These are phyloP conservation scores for Mycotypha africana DNA, from an alignment of 371 early-diverging fungal species.

Conservation along the genomic window DNA sequence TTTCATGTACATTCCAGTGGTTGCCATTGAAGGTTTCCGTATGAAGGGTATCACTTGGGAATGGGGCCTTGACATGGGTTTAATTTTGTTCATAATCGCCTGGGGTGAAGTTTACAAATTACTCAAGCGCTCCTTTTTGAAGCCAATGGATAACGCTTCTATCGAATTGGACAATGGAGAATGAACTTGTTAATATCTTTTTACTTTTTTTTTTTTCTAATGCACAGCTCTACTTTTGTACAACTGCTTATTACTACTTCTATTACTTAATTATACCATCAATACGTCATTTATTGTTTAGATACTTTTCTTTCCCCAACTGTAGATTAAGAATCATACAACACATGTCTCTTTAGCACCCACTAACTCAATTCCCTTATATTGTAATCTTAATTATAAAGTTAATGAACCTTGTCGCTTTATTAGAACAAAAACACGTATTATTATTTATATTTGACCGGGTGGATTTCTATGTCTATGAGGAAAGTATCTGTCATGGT, in stretches of 20 bases:
- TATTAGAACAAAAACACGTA: no score
- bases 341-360: no score
- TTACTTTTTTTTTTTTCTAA: not conserved
- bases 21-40: slow-evolving; percentile 63
- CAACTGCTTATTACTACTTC: no score
- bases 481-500: not conserved
- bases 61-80: slow-evolving; percentile 62
- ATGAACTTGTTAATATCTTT: not conserved
- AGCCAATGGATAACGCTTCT: slow-evolving; percentile 19
- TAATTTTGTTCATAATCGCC: slow-evolving; percentile 44
- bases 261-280: no score
- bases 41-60: slow-evolving; percentile 64
- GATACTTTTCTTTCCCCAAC: no score
- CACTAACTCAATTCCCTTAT: no score
- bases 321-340: no score
- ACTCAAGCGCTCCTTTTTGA: slow-evolving; percentile 23
- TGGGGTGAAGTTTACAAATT: slow-evolving; percentile 52
- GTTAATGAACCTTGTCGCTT: no score
- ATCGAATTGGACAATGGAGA: not conserved
- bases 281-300: no score
- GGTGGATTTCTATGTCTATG: not conserved
- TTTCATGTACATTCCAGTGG: slow-evolving; percentile 62
- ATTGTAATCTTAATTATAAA: no score
- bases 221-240: no score
- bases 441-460: no score